These are phyloP conservation scores for Stachybotrys chartarum DNA, from an alignment of 2,329 filamentous ascomycete genomes.

Conservation along the genomic window DNA sequence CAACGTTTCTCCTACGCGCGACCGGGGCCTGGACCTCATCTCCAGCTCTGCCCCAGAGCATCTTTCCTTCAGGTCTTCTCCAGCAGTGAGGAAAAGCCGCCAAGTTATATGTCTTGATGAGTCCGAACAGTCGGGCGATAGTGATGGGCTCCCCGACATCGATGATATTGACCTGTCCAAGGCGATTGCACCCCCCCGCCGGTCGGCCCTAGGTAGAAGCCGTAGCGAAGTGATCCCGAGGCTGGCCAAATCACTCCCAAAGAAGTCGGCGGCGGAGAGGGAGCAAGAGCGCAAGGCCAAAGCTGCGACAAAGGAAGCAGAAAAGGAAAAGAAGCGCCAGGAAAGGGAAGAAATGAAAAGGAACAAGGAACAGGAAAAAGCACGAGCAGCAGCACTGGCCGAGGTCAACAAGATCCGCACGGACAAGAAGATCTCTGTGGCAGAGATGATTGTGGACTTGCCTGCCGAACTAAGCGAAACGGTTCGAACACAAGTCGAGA, in stretches of 20 bases:
- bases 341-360: conserved; percentile 55
- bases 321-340: conserved; percentile 47
- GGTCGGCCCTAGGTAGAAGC: conserved; percentile 18
- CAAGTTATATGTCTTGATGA: conserved; percentile 29
- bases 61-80: conserved; percentile 10
- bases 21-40: conserved; percentile 39
- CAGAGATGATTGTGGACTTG: conserved; percentile 73
- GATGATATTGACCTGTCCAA: conserved; percentile 29
- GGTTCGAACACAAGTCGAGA: conserved; percentile 36
- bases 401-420: conserved; percentile 67
- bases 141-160: conserved; percentile 43
- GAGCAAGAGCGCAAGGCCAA: conserved; percentile 30
- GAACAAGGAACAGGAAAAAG: conserved; percentile 55
- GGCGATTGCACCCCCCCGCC: conserved; percentile 6
- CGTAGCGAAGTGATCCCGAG: conserved; percentile 20
- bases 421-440: conserved; percentile 65
- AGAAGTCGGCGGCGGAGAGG: conserved; percentile 28
- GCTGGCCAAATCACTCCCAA: conserved; percentile 7
- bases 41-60: conserved; percentile 44
- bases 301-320: conserved; percentile 40
- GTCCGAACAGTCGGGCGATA: conserved; percentile 15
- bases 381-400: conserved; percentile 56
- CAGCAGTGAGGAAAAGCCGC: conserved; percentile 7
- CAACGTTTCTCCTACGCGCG: conserved; percentile 1
- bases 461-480: conserved; percentile 46